Evolutionary conservation across 768 basidiomycete genomes (phyloP).

Genomic region (Dioszegia aurantiaca): DNA sequence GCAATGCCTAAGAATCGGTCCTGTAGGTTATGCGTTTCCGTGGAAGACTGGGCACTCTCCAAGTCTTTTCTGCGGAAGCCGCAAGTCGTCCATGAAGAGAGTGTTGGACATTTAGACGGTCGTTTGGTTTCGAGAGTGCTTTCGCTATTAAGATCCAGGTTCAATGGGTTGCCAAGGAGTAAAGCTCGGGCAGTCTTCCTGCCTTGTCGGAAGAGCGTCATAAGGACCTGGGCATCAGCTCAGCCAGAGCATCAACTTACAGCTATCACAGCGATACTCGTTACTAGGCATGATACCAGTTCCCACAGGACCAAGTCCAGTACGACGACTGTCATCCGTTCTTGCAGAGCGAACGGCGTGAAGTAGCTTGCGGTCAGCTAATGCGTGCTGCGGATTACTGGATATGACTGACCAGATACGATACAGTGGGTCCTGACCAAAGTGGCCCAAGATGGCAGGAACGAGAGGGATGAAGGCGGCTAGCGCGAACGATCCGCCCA

Average conservation of each 20-base stretch:
- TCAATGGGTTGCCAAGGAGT: slow-evolving; percentile 4
- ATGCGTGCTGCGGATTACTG: not conserved
- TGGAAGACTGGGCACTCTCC: not conserved
- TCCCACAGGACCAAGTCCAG: slow-evolving; percentile 26
- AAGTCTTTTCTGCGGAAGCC: not conserved
- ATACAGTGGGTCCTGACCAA: slow-evolving; percentile 27
- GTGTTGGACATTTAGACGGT: too few relatives aligned
- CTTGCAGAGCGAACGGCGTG: not conserved
- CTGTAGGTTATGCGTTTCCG: slow-evolving; percentile 8
- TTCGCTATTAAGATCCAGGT: not conserved
- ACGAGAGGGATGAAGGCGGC: slow-evolving; percentile 24
- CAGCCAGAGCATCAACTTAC: slow-evolving; percentile 9
- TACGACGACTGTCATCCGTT: slow-evolving; percentile 8
- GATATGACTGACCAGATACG: slow-evolving; percentile 25
- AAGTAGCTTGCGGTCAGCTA: slow-evolving; percentile 2
- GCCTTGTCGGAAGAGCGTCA: slow-evolving; percentile 5
- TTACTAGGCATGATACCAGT: slow-evolving; percentile 23
- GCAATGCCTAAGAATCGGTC: slow-evolving; percentile 33
- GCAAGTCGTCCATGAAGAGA: not conserved
- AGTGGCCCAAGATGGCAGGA: slow-evolving; percentile 22
- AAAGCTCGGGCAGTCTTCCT: slow-evolving; percentile 5
- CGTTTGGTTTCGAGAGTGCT: not conserved
- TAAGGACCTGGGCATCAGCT: slow-evolving; percentile 7
- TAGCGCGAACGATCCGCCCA: slow-evolving; percentile 22
- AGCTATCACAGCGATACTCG: slow-evolving; percentile 12